phyloP scores from a whole-genome alignment of 1,139 yeast genomes.

The Taphrina deformans region DNA sequence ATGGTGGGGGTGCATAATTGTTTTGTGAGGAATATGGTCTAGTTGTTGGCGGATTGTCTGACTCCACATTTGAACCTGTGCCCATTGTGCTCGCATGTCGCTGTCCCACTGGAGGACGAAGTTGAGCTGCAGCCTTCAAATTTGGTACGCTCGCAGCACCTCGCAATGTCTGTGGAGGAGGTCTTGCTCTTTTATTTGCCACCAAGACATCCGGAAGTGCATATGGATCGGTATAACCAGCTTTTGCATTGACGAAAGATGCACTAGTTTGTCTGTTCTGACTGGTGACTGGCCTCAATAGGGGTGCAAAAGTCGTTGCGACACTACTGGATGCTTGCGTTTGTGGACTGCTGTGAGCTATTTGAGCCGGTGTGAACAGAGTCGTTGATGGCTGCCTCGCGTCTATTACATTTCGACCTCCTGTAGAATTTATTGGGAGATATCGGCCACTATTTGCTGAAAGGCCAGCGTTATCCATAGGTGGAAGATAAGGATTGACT shows the following conservation, averaged over 20 bases:
- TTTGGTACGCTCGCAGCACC: slow-evolving; percentile 24
- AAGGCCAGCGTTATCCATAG: not conserved
- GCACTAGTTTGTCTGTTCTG: not conserved
- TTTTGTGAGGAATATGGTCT: not conserved
- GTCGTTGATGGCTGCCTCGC: not conserved
- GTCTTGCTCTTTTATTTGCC: slow-evolving; percentile 16
- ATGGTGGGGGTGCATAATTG: not conserved
- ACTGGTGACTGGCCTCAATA: not conserved
- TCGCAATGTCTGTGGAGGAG: slow-evolving; percentile 6
- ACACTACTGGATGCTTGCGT: not conserved
- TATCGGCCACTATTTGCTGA: not conserved
- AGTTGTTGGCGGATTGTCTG: not conserved
- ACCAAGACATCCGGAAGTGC: slow-evolving; percentile 25
- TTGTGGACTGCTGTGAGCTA: not conserved
- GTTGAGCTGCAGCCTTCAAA: not conserved
- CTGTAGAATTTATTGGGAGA: not conserved
- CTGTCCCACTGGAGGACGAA: slow-evolving; percentile 1
- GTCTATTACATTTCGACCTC: not conserved
- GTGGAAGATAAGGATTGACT: slow-evolving; percentile 4
- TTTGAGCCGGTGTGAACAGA: slow-evolving; percentile 19
- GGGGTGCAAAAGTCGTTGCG: slow-evolving; percentile 4
- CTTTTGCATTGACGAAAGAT: slow-evolving; percentile 23
- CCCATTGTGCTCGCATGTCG: slow-evolving; percentile 9
- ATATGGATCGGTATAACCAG: slow-evolving; percentile 23
- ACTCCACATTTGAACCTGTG: not conserved